Evolutionary conservation across 768 basidiomycete genomes (phyloP).

Genomic region (Calocybe indica): DNA sequence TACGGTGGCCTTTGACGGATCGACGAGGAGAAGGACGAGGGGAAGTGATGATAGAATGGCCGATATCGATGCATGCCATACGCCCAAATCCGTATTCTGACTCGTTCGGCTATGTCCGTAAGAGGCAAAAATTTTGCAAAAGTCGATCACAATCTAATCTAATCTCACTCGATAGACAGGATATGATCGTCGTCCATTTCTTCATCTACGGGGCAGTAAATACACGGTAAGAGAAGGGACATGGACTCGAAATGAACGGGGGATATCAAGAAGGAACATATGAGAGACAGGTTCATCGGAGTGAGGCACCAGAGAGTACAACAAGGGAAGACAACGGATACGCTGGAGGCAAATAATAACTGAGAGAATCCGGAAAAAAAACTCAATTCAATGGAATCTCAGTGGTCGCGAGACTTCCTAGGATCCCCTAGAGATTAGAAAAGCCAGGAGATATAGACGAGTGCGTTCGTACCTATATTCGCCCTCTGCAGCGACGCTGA

Average conservation of each 20-base stretch:
- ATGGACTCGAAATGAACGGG: too few species aligned
- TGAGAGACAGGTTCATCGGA: too few species aligned
- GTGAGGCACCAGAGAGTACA: too few species aligned
- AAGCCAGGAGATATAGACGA: neutral
- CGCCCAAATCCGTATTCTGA: slow-evolving; percentile 10
- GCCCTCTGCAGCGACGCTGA: slow-evolving; percentile 88
- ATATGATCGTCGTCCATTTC: neutral
- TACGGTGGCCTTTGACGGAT: neutral
- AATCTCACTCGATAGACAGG: slow-evolving; percentile 5
- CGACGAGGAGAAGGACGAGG: slow-evolving; percentile 1
- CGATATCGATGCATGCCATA: slow-evolving; percentile 11
- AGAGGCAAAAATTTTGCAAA: slow-evolving; percentile 7
- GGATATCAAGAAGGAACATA: too few species aligned
- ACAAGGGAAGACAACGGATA: too few species aligned
- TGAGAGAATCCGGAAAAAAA: neutral
- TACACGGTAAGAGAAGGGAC: too few species aligned
- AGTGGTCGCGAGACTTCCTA: slow-evolving; percentile 90
- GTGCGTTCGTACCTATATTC: slow-evolving; percentile 71
- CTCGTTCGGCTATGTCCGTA: slow-evolving; percentile 10
- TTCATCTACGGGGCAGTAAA: neutral
- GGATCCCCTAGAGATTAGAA: neutral
- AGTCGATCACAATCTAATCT: slow-evolving; percentile 6
- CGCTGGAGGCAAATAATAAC: too few species aligned
- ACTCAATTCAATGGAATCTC: slow-evolving; percentile 22
- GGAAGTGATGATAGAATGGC: slow-evolving; percentile 3